phyloP scores from a whole-genome alignment of 176 grass and related monocot species.

The Eleusine indica region DNA sequence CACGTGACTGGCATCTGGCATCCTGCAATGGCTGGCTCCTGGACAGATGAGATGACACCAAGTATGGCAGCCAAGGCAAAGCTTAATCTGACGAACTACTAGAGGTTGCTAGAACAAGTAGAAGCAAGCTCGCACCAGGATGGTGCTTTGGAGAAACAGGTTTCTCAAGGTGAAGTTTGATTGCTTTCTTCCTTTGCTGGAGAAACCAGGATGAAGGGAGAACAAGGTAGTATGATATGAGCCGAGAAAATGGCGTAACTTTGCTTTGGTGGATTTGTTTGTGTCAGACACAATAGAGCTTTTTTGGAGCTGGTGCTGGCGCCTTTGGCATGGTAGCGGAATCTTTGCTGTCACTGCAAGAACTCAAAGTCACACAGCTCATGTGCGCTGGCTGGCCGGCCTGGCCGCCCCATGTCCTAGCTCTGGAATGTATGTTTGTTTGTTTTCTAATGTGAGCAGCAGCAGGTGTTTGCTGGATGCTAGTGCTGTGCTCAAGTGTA shows the following conservation, averaged over 20 bases:
- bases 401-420: too few species aligned
- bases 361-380: not conserved
- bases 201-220: not conserved
- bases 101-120: not conserved
- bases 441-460: too few species aligned
- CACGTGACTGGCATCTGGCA: constrained; percentile 7
- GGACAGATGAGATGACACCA: constrained; percentile 12
- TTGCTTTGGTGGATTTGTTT: not conserved
- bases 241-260: not conserved
- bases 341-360: constrained; percentile 33
- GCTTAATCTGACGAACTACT: not conserved
- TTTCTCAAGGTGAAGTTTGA: not conserved
- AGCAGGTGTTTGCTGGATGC: too few species aligned
- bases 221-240: not conserved
- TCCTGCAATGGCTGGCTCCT: not conserved
- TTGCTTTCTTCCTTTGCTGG: not conserved
- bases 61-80: constrained; percentile 1
- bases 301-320: constrained; percentile 15
- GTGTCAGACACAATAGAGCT: not conserved
- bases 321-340: constrained; percentile 1
- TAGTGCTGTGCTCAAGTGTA: too few species aligned
- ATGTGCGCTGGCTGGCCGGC: not conserved
- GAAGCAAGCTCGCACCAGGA: not conserved
- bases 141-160: not conserved
- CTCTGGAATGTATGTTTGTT: too few species aligned